Conservation (phyloP, 352 stramenopile genomes). For the Phytophthora hybrid region DNA sequence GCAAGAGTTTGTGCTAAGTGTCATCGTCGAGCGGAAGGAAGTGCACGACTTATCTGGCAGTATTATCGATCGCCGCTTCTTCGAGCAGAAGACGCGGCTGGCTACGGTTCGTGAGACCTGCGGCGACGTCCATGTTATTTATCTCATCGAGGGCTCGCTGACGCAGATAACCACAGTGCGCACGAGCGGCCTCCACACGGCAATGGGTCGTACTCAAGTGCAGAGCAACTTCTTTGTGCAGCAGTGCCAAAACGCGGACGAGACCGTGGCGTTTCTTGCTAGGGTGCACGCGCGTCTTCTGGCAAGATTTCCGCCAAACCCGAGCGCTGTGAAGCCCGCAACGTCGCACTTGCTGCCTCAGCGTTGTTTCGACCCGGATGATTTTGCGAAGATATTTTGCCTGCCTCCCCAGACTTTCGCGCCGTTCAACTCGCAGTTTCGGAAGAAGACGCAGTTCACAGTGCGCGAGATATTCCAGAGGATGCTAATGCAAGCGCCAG, state of each 20-base stretch:
- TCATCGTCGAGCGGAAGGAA: conserved; percentile 88
- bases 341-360: conserved; percentile 29
- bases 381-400: conserved; percentile 55
- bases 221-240: conserved; percentile 89
- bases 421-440: too few species aligned
- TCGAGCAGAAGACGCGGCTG: conserved; percentile 82
- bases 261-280: conserved; percentile 78
- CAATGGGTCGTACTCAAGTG: conserved; percentile 82
- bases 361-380: conserved; percentile 3
- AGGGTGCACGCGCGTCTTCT: conserved; percentile 73
- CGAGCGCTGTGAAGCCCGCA: neutral
- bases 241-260: conserved; percentile 76
- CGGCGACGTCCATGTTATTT: conserved; percentile 82
- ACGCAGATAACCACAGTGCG: conserved; percentile 76
- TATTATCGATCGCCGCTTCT: conserved; percentile 86
- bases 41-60: conserved; percentile 81
- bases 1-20: conserved; percentile 81
- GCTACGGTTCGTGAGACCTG: conserved; percentile 50
- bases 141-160: conserved; percentile 86
- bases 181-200: conserved; percentile 65
- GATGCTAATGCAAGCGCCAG: conserved; percentile 85
- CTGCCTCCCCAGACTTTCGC: neutral
- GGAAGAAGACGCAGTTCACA: conserved; percentile 62
- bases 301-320: conserved; percentile 52
- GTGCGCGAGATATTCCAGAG: conserved; percentile 81